A percentile compares a stretch with the other conserved stretches of the same genome.
phyloP scores from a whole-genome alignment of 345 rosid species.

The Eucalyptus viminalis region DNA sequence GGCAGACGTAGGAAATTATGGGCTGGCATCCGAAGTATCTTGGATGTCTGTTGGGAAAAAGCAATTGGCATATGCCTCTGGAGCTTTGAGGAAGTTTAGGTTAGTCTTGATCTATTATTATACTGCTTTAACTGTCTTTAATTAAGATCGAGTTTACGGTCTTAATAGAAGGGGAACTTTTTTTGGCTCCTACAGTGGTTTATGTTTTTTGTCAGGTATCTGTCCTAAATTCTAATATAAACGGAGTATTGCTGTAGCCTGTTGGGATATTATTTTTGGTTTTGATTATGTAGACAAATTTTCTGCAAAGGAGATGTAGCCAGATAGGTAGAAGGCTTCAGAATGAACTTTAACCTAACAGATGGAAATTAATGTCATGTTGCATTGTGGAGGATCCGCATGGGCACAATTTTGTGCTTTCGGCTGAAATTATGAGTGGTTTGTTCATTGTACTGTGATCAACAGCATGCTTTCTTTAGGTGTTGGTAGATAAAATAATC shows the following conservation, averaged over 20 bases:
- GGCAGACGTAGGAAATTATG: constrained; percentile 68
- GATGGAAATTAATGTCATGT: neutral
- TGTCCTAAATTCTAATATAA: neutral
- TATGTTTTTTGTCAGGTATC: neutral
- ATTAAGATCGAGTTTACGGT: neutral
- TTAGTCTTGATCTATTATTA: neutral
- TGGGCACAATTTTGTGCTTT: neutral
- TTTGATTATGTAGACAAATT: neutral
- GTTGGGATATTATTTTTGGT: neutral
- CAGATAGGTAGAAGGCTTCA: neutral
- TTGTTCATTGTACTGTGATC: neutral
- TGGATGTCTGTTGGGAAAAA: constrained; percentile 98
- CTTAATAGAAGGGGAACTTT: neutral
- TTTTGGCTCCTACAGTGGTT: neutral
- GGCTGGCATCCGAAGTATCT: constrained; percentile 64
- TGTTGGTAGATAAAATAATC: neutral
- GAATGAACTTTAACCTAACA: neutral
- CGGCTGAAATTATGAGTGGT: neutral
- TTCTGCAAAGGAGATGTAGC: neutral
- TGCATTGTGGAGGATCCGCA: neutral
- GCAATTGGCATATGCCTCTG: constrained; percentile 88
- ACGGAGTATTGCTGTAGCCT: neutral
- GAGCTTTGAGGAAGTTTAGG: constrained; percentile 87
- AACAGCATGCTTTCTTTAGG: neutral
- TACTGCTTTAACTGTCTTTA: neutral